phyloP scores from a whole-genome alignment of 2,329 filamentous ascomycete genomes.

The Sclerotinia spermophila region DNA sequence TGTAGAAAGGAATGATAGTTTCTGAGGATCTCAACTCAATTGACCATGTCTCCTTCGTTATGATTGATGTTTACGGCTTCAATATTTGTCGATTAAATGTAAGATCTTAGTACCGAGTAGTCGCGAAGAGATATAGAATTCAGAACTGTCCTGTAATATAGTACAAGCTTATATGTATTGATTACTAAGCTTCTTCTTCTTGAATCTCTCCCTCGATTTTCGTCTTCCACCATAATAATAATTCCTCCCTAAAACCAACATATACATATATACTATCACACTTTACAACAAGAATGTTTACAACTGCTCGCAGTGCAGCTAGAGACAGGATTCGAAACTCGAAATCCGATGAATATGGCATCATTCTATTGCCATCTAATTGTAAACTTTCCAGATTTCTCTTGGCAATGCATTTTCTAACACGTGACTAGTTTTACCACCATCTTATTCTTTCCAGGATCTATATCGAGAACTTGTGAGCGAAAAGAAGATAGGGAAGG shows the following conservation, averaged over 20 bases:
- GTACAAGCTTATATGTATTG: neutral
- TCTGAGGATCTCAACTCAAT: neutral
- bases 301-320: conserved; percentile 1
- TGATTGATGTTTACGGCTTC: neutral
- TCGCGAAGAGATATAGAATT: neutral
- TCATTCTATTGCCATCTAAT: neutral
- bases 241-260: neutral
- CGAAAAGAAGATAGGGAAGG: neutral
- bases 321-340: neutral
- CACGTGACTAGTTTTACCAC: conserved; percentile 7
- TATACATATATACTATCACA: neutral
- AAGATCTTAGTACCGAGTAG: neutral
- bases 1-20: neutral
- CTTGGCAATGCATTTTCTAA: neutral
- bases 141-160: neutral
- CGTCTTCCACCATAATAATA: no score
- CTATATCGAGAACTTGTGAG: conserved; percentile 16
- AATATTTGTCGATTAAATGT: neutral
- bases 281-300: conserved; percentile 15
- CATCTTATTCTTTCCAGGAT: conserved; percentile 14
- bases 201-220: neutral
- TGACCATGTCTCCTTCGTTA: neutral
- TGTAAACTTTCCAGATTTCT: conserved; percentile 3
- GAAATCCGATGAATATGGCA: neutral
- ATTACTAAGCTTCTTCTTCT: neutral